These are phyloP conservation scores for Medicago arabica DNA, from an alignment of 306 rosid genomes.

Conservation along the genomic window DNA sequence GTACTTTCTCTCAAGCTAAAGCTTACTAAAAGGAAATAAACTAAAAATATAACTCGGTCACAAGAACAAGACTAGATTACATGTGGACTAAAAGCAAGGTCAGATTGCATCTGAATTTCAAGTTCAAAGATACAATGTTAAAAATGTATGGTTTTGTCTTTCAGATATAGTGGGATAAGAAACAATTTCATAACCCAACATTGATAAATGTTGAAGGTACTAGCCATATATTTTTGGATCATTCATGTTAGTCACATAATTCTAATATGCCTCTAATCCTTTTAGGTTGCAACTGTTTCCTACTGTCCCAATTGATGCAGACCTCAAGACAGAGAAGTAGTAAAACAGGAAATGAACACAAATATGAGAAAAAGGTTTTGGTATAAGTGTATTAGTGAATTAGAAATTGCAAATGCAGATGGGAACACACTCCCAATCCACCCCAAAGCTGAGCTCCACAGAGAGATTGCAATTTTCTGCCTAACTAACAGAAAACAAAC, in stretches of 20 bases:
- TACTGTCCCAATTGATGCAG: too few relatives aligned
- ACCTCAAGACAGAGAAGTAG: too few relatives aligned
- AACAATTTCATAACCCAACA: not conserved
- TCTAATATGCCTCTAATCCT: not conserved
- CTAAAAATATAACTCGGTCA: not conserved
- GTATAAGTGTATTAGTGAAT: too few relatives aligned
- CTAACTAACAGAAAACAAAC: too few relatives aligned
- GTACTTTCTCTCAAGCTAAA: not conserved
- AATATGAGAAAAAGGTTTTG: too few relatives aligned
- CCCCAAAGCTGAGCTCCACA: too few relatives aligned
- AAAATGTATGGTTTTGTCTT: not conserved
- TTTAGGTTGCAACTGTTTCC: too few relatives aligned
- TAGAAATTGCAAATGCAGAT: too few relatives aligned
- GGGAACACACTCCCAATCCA: too few relatives aligned
- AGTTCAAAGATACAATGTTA: not conserved
- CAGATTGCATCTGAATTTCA: not conserved
- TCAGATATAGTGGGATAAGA: not conserved
- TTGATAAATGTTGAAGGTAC: not conserved
- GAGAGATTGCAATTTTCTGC: too few relatives aligned
- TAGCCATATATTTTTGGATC: not conserved
- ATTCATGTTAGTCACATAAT: slow-evolving; percentile 7
- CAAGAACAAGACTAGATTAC: not conserved
- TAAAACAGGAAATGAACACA: too few relatives aligned
- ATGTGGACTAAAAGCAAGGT: not conserved
- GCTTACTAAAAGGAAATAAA: slow-evolving; percentile 1